These are phyloP conservation scores for Rhodotorula mucilaginosa DNA, from an alignment of 1,284 basidiomycete species.

Conservation along the genomic window DNA sequence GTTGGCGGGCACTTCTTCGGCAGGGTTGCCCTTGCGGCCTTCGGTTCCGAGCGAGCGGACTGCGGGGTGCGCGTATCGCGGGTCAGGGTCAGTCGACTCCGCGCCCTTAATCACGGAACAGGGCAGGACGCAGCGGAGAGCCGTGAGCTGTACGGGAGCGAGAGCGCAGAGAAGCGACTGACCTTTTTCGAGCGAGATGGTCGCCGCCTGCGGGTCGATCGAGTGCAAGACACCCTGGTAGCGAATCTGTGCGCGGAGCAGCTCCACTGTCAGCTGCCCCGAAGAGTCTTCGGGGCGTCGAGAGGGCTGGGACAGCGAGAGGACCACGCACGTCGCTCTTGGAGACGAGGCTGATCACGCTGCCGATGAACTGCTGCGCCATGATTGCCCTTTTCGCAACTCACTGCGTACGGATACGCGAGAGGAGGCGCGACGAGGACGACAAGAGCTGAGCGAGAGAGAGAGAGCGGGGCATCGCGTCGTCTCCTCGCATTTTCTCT, in stretches of 20 bases:
- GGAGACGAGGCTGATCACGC: slow-evolving; percentile 40
- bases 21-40: slow-evolving; percentile 43
- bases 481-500: too few relatives aligned
- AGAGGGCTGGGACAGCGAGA: neutral
- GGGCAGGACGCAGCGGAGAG: too few relatives aligned
- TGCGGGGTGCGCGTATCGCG: neutral
- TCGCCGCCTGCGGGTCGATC: slow-evolving; percentile 45
- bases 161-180: neutral
- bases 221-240: slow-evolving; percentile 44
- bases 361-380: slow-evolving; percentile 44
- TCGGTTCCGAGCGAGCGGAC: slow-evolving; percentile 47
- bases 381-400: slow-evolving; percentile 4
- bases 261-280: neutral
- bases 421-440: neutral
- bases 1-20: slow-evolving; percentile 43
- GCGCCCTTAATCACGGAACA: too few relatives aligned
- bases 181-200: slow-evolving; percentile 44
- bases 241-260: slow-evolving; percentile 26
- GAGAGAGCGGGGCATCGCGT: too few relatives aligned
- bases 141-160: too few relatives aligned
- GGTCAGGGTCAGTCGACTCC: neutral
- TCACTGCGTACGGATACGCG: too few relatives aligned
- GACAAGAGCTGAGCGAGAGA: neutral
- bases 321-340: slow-evolving; percentile 42
- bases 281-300: neutral